Percentiles rank a stretch among this genome's conserved stretches.
phyloP scores from a whole-genome alignment of 2,329 filamentous ascomycete genomes.

The Epichloe coenophiala region DNA sequence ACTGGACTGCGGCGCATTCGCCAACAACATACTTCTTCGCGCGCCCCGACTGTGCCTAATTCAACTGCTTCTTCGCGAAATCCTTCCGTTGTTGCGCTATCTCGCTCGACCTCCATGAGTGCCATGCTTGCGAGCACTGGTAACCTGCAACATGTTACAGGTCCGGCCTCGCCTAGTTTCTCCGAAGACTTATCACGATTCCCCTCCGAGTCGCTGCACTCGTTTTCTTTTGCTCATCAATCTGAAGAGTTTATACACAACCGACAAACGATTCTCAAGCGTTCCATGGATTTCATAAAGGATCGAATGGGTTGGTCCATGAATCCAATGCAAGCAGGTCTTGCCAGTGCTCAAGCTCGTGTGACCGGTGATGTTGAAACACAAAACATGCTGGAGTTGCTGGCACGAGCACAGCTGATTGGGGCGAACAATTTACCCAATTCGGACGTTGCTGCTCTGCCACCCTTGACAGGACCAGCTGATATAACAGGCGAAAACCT shows the following conservation, averaged over 20 bases:
- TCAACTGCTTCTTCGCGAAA: constrained; percentile 51
- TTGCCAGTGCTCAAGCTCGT: constrained; percentile 73
- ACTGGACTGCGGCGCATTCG: constrained; percentile 89
- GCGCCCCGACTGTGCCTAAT: constrained; percentile 48
- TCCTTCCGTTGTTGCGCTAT: constrained; percentile 40
- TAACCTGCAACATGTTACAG: constrained; percentile 42
- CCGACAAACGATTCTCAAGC: constrained; percentile 82
- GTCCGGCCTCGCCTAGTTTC: constrained; percentile 59
- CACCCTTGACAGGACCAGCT: constrained; percentile 71
- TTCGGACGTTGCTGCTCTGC: constrained; percentile 25
- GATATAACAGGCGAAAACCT: constrained; percentile 60
- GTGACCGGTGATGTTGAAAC: constrained; percentile 72
- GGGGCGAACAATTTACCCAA: constrained; percentile 49
- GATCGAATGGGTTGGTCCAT: constrained; percentile 73
- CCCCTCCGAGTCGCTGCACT: constrained; percentile 90
- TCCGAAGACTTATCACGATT: constrained; percentile 85
- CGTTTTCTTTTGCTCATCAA: constrained; percentile 94
- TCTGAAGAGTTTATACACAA: constrained; percentile 85
- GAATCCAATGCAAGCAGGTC: constrained; percentile 52
- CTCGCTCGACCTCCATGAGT: constrained; percentile 59
- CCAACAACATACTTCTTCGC: constrained; percentile 56
- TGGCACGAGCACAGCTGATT: constrained; percentile 69
- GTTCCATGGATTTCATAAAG: constrained; percentile 93
- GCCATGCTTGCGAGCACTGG: constrained; percentile 46
- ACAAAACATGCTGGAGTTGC: constrained; percentile 79